Base-by-base conservation (phyloP, 1,139 yeast species). In the Pichia sp. region DNA sequence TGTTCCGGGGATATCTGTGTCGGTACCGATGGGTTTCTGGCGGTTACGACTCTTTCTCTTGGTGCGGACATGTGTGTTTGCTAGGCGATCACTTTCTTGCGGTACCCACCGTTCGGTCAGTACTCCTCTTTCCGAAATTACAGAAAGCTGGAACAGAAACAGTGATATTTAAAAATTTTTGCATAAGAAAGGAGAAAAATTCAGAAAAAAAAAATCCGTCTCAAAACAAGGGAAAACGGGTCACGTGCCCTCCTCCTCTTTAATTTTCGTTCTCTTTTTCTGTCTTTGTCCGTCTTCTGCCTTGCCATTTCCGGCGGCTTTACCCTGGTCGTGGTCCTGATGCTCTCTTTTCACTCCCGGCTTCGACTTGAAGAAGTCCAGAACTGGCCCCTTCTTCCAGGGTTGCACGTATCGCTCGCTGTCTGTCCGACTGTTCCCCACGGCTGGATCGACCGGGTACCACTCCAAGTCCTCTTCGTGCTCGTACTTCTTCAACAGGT, bases 1-100 rank as follows among this genome's bases (percentile, higher is more conserved):
- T 91, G 96, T 64, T 93, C 99, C 0, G 98, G 93, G 0, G 97
- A 91, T 3, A 93, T 85, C 64, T 87, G 92, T 14, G 83, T 81
- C 12, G 97, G 96, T 17, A 84, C 74, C 1, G 89, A 84, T 2
- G 97, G 89, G 63, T 83, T 83, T 68, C 91, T 79, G 44, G 79
- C 80, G 47, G 86, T 85, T 49, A 82, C 79, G 27, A 91, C 78
- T 67, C 92, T 79, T 59, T 83, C 85, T 66, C 82, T 78, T 36
- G 81, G 78, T 6, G 97, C 84, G 6, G 98, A 90, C 99, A 93
- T 92, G 33, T 38, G 9, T 38, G 17, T 38, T 4, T 38, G 41
- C 16, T 38, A n/a, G 16, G 9, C 4, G 41, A 17, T 17, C 14
- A 41, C 27, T 16, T 41, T 8, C 17, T 41, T 41, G 12, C 4